Percentiles rank a stretch among this genome's conserved stretches.
Conservation (phyloP, 2,329 filamentous ascomycete genomes). For the Purpureocillium takamizusanense region DNA sequence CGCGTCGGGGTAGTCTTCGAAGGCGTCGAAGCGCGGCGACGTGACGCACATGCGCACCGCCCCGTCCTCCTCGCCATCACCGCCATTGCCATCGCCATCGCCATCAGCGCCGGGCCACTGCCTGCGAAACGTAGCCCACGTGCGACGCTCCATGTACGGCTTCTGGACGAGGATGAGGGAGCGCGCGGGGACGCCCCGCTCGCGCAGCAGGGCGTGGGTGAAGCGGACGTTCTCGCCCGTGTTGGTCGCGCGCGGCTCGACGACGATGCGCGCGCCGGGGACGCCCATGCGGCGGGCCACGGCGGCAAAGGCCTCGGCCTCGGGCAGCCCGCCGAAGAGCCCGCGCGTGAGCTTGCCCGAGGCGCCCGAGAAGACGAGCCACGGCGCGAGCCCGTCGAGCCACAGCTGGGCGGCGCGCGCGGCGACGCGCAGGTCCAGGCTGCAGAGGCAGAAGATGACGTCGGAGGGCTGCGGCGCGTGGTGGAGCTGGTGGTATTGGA, state of each 20-base stretch:
- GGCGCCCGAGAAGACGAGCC: constrained; percentile 35
- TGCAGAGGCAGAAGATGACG: constrained; percentile 38
- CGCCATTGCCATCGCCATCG: too few species aligned
- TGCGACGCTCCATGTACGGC: constrained; percentile 38
- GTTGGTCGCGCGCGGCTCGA: constrained; percentile 31
- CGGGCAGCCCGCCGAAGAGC: constrained; percentile 26
- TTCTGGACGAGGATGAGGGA: constrained; percentile 36
- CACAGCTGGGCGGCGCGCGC: constrained; percentile 30
- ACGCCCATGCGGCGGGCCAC: constrained; percentile 30
- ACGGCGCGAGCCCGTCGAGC: constrained; percentile 26
- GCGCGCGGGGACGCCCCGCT: constrained; percentile 12
- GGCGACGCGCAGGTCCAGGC: constrained; percentile 35
- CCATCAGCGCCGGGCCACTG: constrained; percentile 29
- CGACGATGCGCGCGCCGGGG: constrained; percentile 24
- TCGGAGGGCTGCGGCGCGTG: constrained; percentile 25
- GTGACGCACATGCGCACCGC: constrained; percentile 18
- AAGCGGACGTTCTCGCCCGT: constrained; percentile 39
- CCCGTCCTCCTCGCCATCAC: too few species aligned
- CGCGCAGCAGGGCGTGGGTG: constrained; percentile 24
- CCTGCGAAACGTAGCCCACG: constrained; percentile 35
- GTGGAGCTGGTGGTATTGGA: constrained; percentile 33
- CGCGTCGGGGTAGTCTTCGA: constrained; percentile 30
- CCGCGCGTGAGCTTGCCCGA: constrained; percentile 29
- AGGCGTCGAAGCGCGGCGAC: constrained; percentile 25
- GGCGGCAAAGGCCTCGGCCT: constrained; percentile 32